Evolutionary conservation across 805 yeast genomes (phyloP).

Genomic region (Candida maris): DNA sequence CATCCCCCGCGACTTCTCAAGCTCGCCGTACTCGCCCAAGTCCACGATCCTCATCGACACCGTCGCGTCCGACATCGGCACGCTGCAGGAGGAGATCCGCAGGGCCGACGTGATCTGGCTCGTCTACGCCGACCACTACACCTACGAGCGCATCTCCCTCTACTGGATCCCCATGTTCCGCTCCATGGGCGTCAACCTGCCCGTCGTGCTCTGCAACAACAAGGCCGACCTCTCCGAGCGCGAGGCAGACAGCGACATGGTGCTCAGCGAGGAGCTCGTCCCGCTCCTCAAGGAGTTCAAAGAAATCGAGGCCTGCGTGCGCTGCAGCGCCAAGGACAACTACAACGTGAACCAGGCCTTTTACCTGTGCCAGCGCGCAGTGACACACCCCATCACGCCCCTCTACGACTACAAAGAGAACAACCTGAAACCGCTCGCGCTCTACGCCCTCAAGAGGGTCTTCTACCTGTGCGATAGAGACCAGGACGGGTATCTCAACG

Average conservation of each 20-base stretch:
- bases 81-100: conserved; percentile 69
- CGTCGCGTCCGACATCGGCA: conserved; percentile 55
- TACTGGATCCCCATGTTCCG: conserved; percentile 95
- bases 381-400: conserved; percentile 90
- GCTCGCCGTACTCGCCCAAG: conserved; percentile 55
- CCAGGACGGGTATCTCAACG: conserved; percentile 80
- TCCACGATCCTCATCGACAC: conserved; percentile 81
- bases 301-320: conserved; percentile 87
- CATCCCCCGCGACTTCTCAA: conserved; percentile 68
- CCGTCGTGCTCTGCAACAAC: conserved; percentile 87
- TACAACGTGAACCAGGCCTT: conserved; percentile 88
- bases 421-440: conserved; percentile 70
- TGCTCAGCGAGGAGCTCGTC: conserved; percentile 72
- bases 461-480: conserved; percentile 85
- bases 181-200: conserved; percentile 89
- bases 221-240: conserved; percentile 32
- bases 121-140: conserved; percentile 91
- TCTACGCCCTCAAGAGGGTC: conserved; percentile 71
- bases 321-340: conserved; percentile 82
- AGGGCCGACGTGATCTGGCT: conserved; percentile 90
- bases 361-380: conserved; percentile 89
- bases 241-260: conserved; percentile 41
- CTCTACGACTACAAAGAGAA: conserved; percentile 90
- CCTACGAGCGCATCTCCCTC: conserved; percentile 85
- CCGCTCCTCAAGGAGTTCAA: conserved; percentile 87